These are phyloP conservation scores for Trifolium repens DNA, from an alignment of 306 rosid genomes.

Conservation along the genomic window DNA sequence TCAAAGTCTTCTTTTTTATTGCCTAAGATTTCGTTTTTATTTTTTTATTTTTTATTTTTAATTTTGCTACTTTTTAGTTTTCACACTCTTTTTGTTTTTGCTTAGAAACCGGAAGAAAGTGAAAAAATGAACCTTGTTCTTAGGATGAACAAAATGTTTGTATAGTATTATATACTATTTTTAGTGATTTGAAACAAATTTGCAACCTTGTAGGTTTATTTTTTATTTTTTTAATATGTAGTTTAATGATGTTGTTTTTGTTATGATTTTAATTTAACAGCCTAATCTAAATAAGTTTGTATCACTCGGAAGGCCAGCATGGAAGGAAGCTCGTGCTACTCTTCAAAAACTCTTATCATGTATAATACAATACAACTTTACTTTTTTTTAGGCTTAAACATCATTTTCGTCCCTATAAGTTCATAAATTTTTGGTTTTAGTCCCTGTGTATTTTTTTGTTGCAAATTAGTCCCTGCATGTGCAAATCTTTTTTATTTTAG, in stretches of 20 bases:
- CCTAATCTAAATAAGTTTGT: constrained; percentile 84
- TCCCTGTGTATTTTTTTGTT: no score
- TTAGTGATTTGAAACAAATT: not conserved
- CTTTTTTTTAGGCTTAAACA: no score
- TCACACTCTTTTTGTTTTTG: constrained; percentile 36
- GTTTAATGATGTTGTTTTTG: not conserved
- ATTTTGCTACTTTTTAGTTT: not conserved
- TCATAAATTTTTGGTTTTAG: no score
- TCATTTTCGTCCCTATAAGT: no score
- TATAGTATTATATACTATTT: not conserved
- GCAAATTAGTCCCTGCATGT: no score
- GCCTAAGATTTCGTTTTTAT: constrained; percentile 18
- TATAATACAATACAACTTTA: constrained; percentile 12
- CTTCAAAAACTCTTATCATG: constrained; percentile 87
- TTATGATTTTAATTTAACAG: constrained; percentile 46
- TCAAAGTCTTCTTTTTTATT: not conserved
- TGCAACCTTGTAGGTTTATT: constrained; percentile 9
- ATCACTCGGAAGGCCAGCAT: constrained; percentile 88
- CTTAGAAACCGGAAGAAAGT: constrained; percentile 14
- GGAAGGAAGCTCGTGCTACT: constrained; percentile 97
- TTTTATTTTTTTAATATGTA: not conserved
- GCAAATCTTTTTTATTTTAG: no score
- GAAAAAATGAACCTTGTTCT: constrained; percentile 8
- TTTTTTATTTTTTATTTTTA: not conserved
- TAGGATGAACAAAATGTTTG: not conserved